Base-by-base conservation (phyloP, 164 flowering plant genomes). In the Paratinospora sagittata region DNA sequence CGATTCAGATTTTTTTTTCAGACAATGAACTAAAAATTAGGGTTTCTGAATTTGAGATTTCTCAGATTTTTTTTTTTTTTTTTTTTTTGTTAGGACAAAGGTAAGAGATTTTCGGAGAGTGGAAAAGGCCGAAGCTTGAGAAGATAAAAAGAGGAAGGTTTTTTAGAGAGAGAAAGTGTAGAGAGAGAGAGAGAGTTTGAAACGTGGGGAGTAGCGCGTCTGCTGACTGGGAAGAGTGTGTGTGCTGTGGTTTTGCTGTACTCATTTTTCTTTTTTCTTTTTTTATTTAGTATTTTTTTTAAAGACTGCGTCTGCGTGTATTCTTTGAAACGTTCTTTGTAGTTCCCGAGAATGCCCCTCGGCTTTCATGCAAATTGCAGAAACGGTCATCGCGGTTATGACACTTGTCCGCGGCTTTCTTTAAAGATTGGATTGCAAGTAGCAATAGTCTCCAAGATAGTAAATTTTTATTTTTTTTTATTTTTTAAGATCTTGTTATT, bases 61-160 rank as follows among this genome's bases (percentile, higher is more conserved):
- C 23, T 61, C 24, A 4, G 34, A 1, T 30, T 30, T 30, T 73
- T 76, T 82, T 86, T 0, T n/a, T n/a, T n/a, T n/a, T n/a, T n/a
- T n/a, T n/a, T n/a, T n/a, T n/a, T n/a, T n/a, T n/a, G n/a, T n/a
- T n/a, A n/a, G 34, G 16, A 55, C 60, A 12, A n/a, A 27, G 34
- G 26, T 10, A 55, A 5, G 61, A 55, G 10, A 55, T 55, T 19
- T 19, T 19, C 24, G 26, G 24, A 17, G 60, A 52, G 2, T 8
- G 60, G 7, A 4, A n/a, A n/a, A 3, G 60, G 19, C 7, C 8
- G 60, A 16, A n/a, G 21, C 61, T n/a, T n/a, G 8, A 55, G 61
- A 55, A n/a, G 61, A 55, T 21, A 19, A 23, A n/a, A 9, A 55
- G 45, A 41, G 39, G 10, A 2, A 36, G 68, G 24, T 12, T 66